These are phyloP conservation scores for Penicillium desertorum DNA, from an alignment of 495 filamentous ascomycete species.

Conservation along the genomic window DNA sequence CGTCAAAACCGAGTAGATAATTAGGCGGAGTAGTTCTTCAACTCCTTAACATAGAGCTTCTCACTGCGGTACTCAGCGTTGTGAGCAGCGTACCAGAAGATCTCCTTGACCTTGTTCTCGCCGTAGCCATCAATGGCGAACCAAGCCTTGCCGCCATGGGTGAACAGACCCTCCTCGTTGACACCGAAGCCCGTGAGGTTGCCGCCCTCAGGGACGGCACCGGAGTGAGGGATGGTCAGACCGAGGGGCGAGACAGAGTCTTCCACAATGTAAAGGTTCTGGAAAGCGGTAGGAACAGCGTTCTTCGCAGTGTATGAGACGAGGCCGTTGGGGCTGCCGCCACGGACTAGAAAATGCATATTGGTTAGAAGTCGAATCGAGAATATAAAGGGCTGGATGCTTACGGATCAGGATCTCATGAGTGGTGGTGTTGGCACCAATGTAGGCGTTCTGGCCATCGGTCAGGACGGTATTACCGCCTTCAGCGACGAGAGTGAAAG, in stretches of 20 bases:
- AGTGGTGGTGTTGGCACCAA: slow-evolving; percentile 26
- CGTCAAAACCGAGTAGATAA: background rate
- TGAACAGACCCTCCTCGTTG: slow-evolving; percentile 32
- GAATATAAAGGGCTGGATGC: background rate
- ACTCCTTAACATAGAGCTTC: slow-evolving; percentile 36
- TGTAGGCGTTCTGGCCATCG: slow-evolving; percentile 29
- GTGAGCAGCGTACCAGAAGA: slow-evolving; percentile 33
- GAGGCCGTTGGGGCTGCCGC: slow-evolving; percentile 19
- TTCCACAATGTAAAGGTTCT: slow-evolving; percentile 35
- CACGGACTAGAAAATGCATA: slow-evolving; percentile 9
- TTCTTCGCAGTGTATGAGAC: slow-evolving; percentile 30
- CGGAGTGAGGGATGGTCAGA: slow-evolving; percentile 38
- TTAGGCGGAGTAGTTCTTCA: slow-evolving; percentile 18
- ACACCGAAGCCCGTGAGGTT: slow-evolving; percentile 29
- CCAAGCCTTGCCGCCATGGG: slow-evolving; percentile 26
- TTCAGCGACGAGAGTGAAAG: slow-evolving; percentile 37
- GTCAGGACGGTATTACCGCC: slow-evolving; percentile 35
- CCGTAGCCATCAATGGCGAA: slow-evolving; percentile 33
- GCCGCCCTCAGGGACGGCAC: slow-evolving; percentile 28
- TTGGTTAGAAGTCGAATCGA: slow-evolving; percentile 2
- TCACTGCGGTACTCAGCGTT: slow-evolving; percentile 21
- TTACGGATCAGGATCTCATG: slow-evolving; percentile 33
- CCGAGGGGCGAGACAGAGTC: slow-evolving; percentile 23
- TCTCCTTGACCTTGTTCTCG: slow-evolving; percentile 21
- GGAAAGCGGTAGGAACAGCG: slow-evolving; percentile 29